A percentile compares a stretch with the other conserved stretches of the same genome.
Evolutionary conservation across 371 early-diverging fungal species (phyloP).

Genomic region (Mucor irregularis): DNA sequence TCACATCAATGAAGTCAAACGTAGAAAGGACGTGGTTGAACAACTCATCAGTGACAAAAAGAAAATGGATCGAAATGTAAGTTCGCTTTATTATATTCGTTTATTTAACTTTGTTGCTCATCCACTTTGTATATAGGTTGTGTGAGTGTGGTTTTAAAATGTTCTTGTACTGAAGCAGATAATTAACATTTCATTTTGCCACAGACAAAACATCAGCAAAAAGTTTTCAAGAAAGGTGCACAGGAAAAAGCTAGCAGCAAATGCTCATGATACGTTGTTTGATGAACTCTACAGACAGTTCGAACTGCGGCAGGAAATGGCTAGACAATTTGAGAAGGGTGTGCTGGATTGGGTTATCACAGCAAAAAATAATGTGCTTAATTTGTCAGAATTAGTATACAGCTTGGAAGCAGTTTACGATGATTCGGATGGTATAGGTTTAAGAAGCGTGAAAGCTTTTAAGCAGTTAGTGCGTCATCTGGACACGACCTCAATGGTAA

Average conservation of each 20-base stretch:
- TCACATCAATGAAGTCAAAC: constrained; percentile 81
- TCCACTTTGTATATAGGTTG: no score
- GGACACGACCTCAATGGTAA: no score
- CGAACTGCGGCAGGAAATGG: constrained; percentile 56
- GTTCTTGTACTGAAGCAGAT: background rate
- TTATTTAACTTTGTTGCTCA: background rate
- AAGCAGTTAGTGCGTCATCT: no score
- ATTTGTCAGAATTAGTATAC: constrained; percentile 53
- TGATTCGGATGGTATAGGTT: constrained; percentile 39
- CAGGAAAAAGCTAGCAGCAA: constrained; percentile 50
- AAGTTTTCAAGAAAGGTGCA: constrained; percentile 67
- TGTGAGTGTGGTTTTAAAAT: constrained; percentile 34
- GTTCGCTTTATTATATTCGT: background rate
- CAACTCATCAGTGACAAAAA: constrained; percentile 75
- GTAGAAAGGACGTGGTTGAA: constrained; percentile 81
- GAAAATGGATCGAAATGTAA: constrained; percentile 63
- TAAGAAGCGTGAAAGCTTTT: no score
- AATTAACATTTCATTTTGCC: background rate
- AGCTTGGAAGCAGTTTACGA: constrained; percentile 62
- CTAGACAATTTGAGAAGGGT: constrained; percentile 52
- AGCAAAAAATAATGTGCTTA: constrained; percentile 60
- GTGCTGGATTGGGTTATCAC: constrained; percentile 59
- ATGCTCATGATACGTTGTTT: constrained; percentile 56
- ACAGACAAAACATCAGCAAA: constrained; percentile 76
- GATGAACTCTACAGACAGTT: no score